Percentiles rank a stretch among this genome's conserved stretches.
Evolutionary conservation across 306 rosid species (phyloP).

Genomic region (Cucurbita maxima): DNA sequence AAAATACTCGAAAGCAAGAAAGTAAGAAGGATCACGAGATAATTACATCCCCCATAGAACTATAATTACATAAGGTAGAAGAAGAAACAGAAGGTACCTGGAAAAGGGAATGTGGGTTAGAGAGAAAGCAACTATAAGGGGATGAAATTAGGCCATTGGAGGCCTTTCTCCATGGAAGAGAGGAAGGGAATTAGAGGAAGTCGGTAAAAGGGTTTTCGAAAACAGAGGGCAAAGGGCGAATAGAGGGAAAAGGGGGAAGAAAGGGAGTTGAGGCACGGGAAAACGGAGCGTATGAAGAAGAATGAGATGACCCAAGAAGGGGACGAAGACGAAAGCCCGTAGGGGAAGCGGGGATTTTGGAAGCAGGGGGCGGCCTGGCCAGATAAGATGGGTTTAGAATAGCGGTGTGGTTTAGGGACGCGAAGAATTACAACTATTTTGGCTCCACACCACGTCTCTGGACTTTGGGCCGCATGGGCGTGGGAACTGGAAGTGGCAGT

Average conservation of each 20-base stretch:
- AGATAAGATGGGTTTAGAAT: background rate
- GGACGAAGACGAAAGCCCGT: background rate
- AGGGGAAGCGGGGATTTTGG: background rate
- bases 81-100: background rate
- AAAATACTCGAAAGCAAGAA: background rate
- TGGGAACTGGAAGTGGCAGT: background rate
- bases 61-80: background rate
- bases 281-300: background rate
- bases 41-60: background rate
- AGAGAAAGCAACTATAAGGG: background rate
- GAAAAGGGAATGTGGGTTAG: background rate
- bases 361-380: background rate
- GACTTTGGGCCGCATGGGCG: background rate
- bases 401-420: background rate
- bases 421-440: background rate
- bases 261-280: background rate
- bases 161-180: conserved; percentile 1
- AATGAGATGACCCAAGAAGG: background rate
- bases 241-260: background rate
- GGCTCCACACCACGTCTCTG: background rate
- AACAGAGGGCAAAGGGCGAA: background rate
- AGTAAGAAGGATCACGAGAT: background rate
- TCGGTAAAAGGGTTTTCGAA: background rate
- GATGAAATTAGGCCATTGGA: background rate
- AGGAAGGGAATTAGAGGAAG: background rate